Evolutionary conservation across 2,329 filamentous ascomycete genomes (phyloP), one percentile per base, ranked within the genome.

Genomic region (Hirsutella thompsonii): DNA sequence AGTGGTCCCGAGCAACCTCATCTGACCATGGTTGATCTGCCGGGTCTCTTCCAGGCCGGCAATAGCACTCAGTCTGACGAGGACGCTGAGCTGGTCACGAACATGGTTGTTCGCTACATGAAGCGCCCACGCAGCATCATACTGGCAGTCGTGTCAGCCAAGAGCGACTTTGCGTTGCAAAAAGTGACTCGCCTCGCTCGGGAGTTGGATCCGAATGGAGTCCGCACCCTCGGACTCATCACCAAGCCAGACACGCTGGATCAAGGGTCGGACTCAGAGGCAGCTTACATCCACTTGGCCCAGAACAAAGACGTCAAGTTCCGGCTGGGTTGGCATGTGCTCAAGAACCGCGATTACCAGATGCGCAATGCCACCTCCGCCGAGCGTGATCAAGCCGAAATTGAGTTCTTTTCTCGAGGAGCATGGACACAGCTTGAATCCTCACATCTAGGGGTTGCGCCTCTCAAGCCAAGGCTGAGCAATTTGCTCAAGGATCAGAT

Each of bases 11-110:
- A 61, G 3, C 61, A 62, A 18, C 67, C 66, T 3, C 67, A 74
- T 20, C 59, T 79, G 26, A 79, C 74, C 0, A 62, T 79, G 29
- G 72, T 79, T 3, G 74, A 79, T 51, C 59, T 79, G 3, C 74
- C 74, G 0, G 74, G 74, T 2, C 56, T 79, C 9, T 71, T 76
- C 39, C 62, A 69, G 16, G 59, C 63, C 0, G 57, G 64, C n/a
- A 68, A 60, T n/a, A 64, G 64, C 30, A 54, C 64, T 1, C 67
- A 75, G 47, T 63, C 62, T 2, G 55, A 55, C 3, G 52, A 54
- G 4, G 68, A 70, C 37, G 62, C 66, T 1, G 53, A 63, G 3
- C 45, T 66, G 0, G 67, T 79, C 5, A 46, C 57, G 5, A 51
- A 64, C 0, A 57, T 79, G 10, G 69, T 77, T 1, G 49, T 65